These are phyloP conservation scores for Paecilomyces sp. DNA, from an alignment of 2,329 filamentous ascomycete genomes.

Conservation along the genomic window DNA sequence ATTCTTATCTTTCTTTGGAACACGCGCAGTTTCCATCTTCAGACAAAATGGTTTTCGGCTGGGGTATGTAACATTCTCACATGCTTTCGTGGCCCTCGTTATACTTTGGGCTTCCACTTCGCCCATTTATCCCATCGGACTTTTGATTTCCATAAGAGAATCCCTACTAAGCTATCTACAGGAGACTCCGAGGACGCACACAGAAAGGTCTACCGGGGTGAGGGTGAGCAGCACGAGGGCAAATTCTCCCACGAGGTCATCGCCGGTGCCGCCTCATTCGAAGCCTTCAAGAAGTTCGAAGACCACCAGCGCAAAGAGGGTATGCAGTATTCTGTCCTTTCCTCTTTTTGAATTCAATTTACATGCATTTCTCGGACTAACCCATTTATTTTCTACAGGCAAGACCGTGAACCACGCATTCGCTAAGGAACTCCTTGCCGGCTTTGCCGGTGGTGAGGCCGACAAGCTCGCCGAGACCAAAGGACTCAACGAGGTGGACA, in stretches of 20 bases:
- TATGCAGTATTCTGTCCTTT: slow-evolving; percentile 23
- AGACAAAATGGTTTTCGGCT: slow-evolving; percentile 28
- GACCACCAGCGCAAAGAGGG: slow-evolving; percentile 65
- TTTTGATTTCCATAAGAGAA: slow-evolving; percentile 1
- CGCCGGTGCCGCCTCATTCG: slow-evolving; percentile 69
- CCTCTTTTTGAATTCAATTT: neutral
- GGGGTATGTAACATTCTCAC: slow-evolving; percentile 16
- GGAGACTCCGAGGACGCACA: slow-evolving; percentile 49
- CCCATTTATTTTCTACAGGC: slow-evolving; percentile 38
- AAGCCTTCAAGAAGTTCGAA: slow-evolving; percentile 73
- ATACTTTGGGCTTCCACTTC: neutral
- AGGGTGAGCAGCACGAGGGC: slow-evolving; percentile 48
- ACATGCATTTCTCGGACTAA: neutral
- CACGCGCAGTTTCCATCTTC: neutral
- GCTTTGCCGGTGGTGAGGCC: slow-evolving; percentile 65
- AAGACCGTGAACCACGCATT: slow-evolving; percentile 65
- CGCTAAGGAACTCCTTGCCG: slow-evolving; percentile 70
- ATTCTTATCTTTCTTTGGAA: slow-evolving; percentile 6
- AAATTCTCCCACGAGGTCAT: slow-evolving; percentile 66
- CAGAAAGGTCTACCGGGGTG: slow-evolving; percentile 46
- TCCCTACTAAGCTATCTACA: slow-evolving; percentile 15
- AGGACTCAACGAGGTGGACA: slow-evolving; percentile 55
- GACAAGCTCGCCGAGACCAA: slow-evolving; percentile 69
- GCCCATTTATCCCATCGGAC: neutral
- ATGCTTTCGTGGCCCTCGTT: neutral